phyloP scores from a whole-genome alignment of 164 flowering plant genomes.

The Macadamia integrifolia region DNA sequence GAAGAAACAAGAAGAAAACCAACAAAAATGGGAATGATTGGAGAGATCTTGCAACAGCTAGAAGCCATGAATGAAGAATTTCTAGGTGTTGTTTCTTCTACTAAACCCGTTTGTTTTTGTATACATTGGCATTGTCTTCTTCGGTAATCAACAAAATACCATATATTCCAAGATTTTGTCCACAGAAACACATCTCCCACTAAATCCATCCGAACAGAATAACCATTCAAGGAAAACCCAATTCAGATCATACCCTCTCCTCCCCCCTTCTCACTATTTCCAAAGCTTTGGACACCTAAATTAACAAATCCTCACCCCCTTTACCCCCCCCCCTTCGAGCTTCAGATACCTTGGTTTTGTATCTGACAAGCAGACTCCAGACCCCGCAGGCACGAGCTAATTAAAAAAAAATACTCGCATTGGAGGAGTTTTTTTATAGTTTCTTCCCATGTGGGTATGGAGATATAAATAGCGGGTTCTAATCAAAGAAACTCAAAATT shows the following conservation, averaged over 20 bases:
- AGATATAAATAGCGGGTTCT: slow-evolving; percentile 37
- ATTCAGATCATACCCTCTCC: not conserved
- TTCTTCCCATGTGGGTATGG: slow-evolving; percentile 41
- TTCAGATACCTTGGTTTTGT: slow-evolving; percentile 31
- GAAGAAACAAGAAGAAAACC: slow-evolving; percentile 44
- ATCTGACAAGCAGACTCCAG: slow-evolving; percentile 31
- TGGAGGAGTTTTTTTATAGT: slow-evolving; percentile 23
- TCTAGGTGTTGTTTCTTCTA: slow-evolving; percentile 24
- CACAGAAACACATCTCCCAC: slow-evolving; percentile 29
- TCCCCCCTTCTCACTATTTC: slow-evolving; percentile 30
- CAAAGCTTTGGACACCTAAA: slow-evolving; percentile 23
- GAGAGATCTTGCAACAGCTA: slow-evolving; percentile 37
- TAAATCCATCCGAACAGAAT: slow-evolving; percentile 29
- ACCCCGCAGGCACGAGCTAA: slow-evolving; percentile 31
- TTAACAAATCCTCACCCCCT: slow-evolving; percentile 7
- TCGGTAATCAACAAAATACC: slow-evolving; percentile 29
- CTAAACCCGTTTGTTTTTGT: slow-evolving; percentile 25
- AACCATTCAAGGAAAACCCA: slow-evolving; percentile 24
- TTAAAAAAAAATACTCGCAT: slow-evolving; percentile 21
- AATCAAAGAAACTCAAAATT: slow-evolving; percentile 35
- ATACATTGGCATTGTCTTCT: slow-evolving; percentile 59
- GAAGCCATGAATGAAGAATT: slow-evolving; percentile 39
- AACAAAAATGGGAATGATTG: slow-evolving; percentile 57
- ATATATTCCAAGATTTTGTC: slow-evolving; percentile 30
- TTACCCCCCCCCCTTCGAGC: slow-evolving; percentile 11